Evolutionary conservation across 2,329 filamentous ascomycete genomes (phyloP).

Genomic region (Ampelomyces quisqualis): DNA sequence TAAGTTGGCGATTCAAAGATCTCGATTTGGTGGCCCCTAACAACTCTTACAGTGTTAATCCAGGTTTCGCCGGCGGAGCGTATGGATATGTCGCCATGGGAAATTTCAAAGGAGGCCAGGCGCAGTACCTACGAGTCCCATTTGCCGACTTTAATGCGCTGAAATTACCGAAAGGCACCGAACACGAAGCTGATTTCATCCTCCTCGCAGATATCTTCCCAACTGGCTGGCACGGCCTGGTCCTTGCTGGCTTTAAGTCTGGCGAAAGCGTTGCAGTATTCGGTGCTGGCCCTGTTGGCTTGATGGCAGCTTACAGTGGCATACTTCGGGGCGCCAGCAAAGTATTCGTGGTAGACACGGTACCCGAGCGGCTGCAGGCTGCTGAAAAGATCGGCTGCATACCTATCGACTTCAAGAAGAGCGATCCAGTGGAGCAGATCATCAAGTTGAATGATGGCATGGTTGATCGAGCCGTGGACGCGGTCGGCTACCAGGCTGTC

Average conservation of each 20-base stretch:
- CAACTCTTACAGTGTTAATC: slow-evolving; percentile 49
- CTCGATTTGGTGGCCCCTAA: slow-evolving; percentile 7
- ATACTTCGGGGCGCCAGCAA: slow-evolving; percentile 60
- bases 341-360: slow-evolving; percentile 64
- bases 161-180: slow-evolving; percentile 60
- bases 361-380: slow-evolving; percentile 59
- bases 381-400: slow-evolving; percentile 64
- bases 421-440: slow-evolving; percentile 62
- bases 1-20: slow-evolving; percentile 9
- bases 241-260: slow-evolving; percentile 59
- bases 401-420: slow-evolving; percentile 61
- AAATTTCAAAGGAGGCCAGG: slow-evolving; percentile 58
- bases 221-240: slow-evolving; percentile 59
- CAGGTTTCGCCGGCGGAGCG: slow-evolving; percentile 60
- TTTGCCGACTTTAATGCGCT: slow-evolving; percentile 68
- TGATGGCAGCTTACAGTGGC: slow-evolving; percentile 67
- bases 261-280: slow-evolving; percentile 66
- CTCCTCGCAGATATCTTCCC: slow-evolving; percentile 54
- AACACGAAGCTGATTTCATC: slow-evolving; percentile 62
- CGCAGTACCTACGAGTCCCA: slow-evolving; percentile 64
- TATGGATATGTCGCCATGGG: slow-evolving; percentile 66
- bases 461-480: slow-evolving; percentile 66
- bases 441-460: slow-evolving; percentile 59
- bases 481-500: slow-evolving; percentile 66
- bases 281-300: slow-evolving; percentile 61